Evolutionary conservation across 225 moss, liverwort and hornwort species (phyloP).

Genomic region (Polytrichum formosum): DNA sequence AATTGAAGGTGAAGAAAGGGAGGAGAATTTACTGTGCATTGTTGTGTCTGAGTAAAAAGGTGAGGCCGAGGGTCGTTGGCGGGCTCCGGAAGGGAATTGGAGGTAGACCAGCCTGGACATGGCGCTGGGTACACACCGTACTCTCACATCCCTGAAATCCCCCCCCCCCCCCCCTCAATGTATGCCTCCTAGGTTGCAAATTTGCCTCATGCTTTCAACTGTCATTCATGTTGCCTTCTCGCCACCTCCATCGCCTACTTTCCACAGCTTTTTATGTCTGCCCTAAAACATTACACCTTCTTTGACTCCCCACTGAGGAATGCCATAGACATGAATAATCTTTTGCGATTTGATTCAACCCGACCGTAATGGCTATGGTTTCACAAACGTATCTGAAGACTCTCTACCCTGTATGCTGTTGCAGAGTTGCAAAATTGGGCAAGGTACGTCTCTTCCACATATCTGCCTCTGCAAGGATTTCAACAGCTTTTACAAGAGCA

Average conservation of each 20-base stretch:
- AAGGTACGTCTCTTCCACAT: neutral
- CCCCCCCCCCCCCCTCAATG: neutral
- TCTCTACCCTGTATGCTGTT: too few species aligned
- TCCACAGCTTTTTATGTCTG: too few species aligned
- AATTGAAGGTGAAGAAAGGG: too few species aligned
- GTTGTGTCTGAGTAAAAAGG: slow-evolving; percentile 8
- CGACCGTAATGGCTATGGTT: too few species aligned
- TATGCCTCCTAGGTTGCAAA: slow-evolving; percentile 5
- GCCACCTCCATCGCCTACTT: too few species aligned
- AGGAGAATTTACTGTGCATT: slow-evolving; percentile 49
- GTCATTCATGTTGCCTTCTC: too few species aligned
- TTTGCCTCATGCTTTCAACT: slow-evolving; percentile 3
- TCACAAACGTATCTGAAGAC: too few species aligned
- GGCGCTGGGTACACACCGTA: slow-evolving; percentile 17
- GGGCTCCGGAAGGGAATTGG: slow-evolving; percentile 17
- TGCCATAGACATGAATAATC: too few species aligned
- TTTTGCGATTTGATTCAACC: too few species aligned
- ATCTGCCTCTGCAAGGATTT: too few species aligned
- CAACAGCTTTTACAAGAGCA: too few species aligned
- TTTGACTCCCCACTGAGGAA: neutral
- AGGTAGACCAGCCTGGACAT: slow-evolving; percentile 42
- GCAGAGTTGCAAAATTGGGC: neutral
- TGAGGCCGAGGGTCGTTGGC: slow-evolving; percentile 16
- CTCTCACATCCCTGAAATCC: slow-evolving; percentile 32
- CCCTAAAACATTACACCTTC: too few species aligned